Evolutionary conservation across 306 rosid genomes (phyloP).

Genomic region (Cucumis sativus): Cucumber_9930_V3 NC_026657.2:41501-42000

Average conservation of each 20-base stretch:
- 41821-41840: conserved; percentile 55
- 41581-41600: not conserved
- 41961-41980: not conserved
- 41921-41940: conserved; percentile 39
- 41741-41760: conserved; percentile 11
- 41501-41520: not conserved
- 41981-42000: not conserved
- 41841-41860: conserved; percentile 37
- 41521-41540: not conserved
- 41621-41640: not conserved
- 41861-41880: conserved; percentile 34
- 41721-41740: conserved; percentile 22
- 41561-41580: not conserved
- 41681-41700: conserved; percentile 13
- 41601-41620: not conserved
- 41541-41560: not conserved
- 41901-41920: conserved; percentile 35
- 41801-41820: conserved; percentile 59
- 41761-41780: conserved; percentile 54
- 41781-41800: conserved; percentile 43
- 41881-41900: conserved; percentile 54
- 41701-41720: conserved; percentile 12
- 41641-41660: not conserved
- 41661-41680: not conserved
- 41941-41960: not conserved